phyloP scores from a whole-genome alignment of 441 rosid genomes.

The Mallotus japonicus region DNA sequence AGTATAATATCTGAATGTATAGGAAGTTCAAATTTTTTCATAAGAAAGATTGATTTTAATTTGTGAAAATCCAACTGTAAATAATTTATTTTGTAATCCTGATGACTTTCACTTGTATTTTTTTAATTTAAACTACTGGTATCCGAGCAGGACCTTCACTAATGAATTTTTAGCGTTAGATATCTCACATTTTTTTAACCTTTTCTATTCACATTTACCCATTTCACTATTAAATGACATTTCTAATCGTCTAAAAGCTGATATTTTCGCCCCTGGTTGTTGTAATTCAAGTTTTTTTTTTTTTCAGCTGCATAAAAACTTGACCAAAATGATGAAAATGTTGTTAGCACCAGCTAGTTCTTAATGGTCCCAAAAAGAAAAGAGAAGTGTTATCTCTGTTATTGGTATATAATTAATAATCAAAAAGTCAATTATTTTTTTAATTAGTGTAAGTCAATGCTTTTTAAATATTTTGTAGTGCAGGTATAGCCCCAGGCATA shows the following conservation, averaged over 20 bases:
- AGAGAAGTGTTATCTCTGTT: background rate
- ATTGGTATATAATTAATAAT: background rate
- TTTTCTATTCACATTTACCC: too few species aligned
- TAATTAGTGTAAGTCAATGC: conserved; percentile 5
- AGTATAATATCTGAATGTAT: too few species aligned
- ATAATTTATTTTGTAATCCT: too few species aligned
- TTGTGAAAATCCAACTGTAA: too few species aligned
- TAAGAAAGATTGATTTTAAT: too few species aligned
- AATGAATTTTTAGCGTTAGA: too few species aligned
- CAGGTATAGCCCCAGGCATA: background rate
- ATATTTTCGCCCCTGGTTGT: background rate
- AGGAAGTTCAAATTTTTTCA: too few species aligned
- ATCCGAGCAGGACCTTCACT: too few species aligned
- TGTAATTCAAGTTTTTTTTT: background rate
- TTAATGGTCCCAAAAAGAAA: background rate
- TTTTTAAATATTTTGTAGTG: background rate
- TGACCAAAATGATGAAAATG: background rate
- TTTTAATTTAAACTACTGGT: too few species aligned
- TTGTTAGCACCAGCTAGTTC: background rate
- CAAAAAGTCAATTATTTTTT: background rate
- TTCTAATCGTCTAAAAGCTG: background rate
- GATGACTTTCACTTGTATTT: too few species aligned
- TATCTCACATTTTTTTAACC: too few species aligned
- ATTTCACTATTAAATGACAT: too few species aligned
- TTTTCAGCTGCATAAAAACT: background rate